Conservation (phyloP, 2,329 filamentous ascomycete species). For the Thelonectria blattea region DNA sequence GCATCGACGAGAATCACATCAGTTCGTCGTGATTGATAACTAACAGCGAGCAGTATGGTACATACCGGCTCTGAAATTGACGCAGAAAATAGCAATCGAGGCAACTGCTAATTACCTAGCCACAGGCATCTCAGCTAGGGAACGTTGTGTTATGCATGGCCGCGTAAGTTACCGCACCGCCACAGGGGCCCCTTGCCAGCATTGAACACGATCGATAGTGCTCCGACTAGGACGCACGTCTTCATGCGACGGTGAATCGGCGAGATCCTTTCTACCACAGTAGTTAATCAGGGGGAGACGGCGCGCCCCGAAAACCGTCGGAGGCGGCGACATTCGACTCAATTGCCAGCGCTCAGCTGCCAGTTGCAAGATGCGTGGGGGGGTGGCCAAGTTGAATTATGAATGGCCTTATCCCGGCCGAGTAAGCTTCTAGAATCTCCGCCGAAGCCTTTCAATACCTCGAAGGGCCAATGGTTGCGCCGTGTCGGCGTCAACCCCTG, state of each 20-base stretch:
- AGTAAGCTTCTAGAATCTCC: constrained; percentile 35
- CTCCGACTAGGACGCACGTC: constrained; percentile 7
- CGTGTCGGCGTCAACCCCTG: constrained; percentile 27
- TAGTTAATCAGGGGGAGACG: not conserved
- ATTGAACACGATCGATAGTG: constrained; percentile 4
- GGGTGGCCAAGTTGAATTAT: constrained; percentile 17
- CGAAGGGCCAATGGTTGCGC: not conserved
- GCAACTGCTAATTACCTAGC: constrained; percentile 1
- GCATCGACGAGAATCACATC: constrained; percentile 6
- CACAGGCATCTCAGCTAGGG: not conserved
- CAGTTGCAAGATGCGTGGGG: not conserved
- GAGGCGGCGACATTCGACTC: constrained; percentile 1
- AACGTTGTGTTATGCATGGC: constrained; percentile 6
- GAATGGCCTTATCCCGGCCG: constrained; percentile 26
- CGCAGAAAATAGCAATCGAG: not conserved
- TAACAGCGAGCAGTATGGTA: not conserved
- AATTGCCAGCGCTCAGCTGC: not conserved
- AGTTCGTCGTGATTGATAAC: not conserved
- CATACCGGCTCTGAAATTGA: constrained; percentile 8
- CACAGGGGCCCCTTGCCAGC: not conserved
- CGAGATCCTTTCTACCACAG: not conserved
- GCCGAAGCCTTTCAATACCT: constrained; percentile 19
- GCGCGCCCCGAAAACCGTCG: not conserved
- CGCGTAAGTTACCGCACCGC: not conserved
- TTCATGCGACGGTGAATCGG: constrained; percentile 10